Evolutionary conservation across 495 filamentous ascomycete species (phyloP), one percentile per base, ranked within the genome.

Genomic region (Aspergillus ostianus): DNA sequence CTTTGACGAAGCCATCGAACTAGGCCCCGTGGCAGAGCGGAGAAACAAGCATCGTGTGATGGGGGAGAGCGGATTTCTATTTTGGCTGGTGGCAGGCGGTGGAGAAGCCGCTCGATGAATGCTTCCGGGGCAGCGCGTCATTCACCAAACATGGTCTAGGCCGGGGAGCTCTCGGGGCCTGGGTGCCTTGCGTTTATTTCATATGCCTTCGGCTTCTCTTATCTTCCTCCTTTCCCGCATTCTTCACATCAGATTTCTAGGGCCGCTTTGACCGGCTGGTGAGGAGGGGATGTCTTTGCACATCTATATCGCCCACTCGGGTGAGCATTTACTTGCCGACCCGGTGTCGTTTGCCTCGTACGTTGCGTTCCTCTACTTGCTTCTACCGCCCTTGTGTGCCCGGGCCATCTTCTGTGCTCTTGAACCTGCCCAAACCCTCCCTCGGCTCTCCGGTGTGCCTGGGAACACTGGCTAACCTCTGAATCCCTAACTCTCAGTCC

Each of bases 241-340:
- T 60, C 65, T 64, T 64, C 60, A 36, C 51, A 44, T 27, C 52
- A 53, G 53, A 57, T 61, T 62, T 62, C 58, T 56, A 58, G 66
- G 66, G 69, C 70, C 65, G 60, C 62, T 58, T 50, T 57, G 66
- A 67, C 73, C 73, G 64, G 64, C 60, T 68, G 65, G 74, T 68
- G 75, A 68, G 72, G 71, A 71, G 74, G 74, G 71, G 64, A 92
- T 92, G 84, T 87, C 87, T 76, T 78, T 90, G 70, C 84, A 91
- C 73, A 85, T 97, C 73, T 89, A 89, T 74, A 84, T 94, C 60
- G 92, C 90, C 79, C 92, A 94, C 79, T 89, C 88, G 66, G 92
- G 92, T 79, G 86, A 91, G 79, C 87, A 87, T 77, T 81, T 92
- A 69, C 79, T 83, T 65, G 80, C 88, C 61, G 90, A 95, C 73